Evolutionary conservation across 208 protist genomes (phyloP), one percentile per base, ranked within the genome.

Genomic region (Balamuthia mandrillaris): DNA sequence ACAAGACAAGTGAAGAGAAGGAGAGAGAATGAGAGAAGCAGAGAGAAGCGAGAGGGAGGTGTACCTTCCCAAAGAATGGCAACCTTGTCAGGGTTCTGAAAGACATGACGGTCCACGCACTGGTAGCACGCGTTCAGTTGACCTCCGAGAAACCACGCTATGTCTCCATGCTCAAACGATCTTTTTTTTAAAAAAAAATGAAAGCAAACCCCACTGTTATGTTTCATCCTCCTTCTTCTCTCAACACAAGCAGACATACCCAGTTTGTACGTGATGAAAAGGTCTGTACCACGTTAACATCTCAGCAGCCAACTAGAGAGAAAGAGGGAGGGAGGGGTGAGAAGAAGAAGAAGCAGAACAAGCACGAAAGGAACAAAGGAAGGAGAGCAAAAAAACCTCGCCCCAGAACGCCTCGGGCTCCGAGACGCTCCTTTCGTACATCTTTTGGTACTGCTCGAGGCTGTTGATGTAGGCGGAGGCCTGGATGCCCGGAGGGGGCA

Each of bases 61-160:
- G 24, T 58, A 58, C 18, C 18, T 21, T 18, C 21, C 21, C n/a
- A 70, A 24, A 24, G 18, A 21, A 70, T 21, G 18, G 27, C 21
- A 24, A 70, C 18, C 18, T 52, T 93, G 85, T 37, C 89, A 47
- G 12, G 88, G 84, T 16, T n/a, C n/a, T n/a, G n/a, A n/a, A n/a
- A n/a, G n/a, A 97, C 84, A 86, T 97, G 93, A 49, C 94, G 89
- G 82, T 97, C 95, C 37, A 97, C 81, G 24, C 88, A 88, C 88
- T 97, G 96, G 92, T 96, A 96, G 92, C 94, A 96, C 21, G 92
- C 51, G 65, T 94, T 97, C 35, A 92, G 93, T 79, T 88, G 75
- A 31, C 75, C 94, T 10, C 92, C 93, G 24, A 92, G 87, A 82
- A 96, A 97, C 94, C 95, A 96, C 29, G 42, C 79, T 9, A 85